phyloP scores from a whole-genome alignment of 371 early-diverging fungal genomes.

The Actinomortierella wolfii region DNA sequence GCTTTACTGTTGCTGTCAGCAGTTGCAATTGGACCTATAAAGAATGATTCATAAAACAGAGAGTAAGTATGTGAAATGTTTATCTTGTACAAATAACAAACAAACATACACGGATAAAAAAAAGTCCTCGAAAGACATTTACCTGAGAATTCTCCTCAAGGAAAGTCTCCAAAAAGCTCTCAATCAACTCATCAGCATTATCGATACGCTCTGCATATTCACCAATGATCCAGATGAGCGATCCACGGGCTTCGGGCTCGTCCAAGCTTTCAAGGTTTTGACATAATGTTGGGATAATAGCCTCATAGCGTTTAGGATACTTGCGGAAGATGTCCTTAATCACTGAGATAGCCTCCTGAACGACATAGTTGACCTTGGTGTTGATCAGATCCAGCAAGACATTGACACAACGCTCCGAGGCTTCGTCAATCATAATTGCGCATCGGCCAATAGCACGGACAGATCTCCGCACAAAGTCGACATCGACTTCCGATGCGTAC shows the following conservation, averaged over 20 bases:
- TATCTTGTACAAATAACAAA: background rate
- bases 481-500: slow-evolving; percentile 96
- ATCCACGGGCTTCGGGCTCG: slow-evolving; percentile 93
- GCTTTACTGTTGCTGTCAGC: slow-evolving; percentile 93
- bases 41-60: slow-evolving; percentile 8
- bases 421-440: slow-evolving; percentile 89
- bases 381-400: slow-evolving; percentile 89
- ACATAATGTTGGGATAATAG: slow-evolving; percentile 85
- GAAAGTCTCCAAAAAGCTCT: slow-evolving; percentile 73
- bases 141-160: slow-evolving; percentile 76
- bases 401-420: slow-evolving; percentile 88
- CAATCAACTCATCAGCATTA: slow-evolving; percentile 83
- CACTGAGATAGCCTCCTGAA: slow-evolving; percentile 92
- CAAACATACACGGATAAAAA: no score
- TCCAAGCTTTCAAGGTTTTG: slow-evolving; percentile 88
- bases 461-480: slow-evolving; percentile 93
- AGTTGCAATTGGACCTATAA: slow-evolving; percentile 88
- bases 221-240: slow-evolving; percentile 96
- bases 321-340: slow-evolving; percentile 95
- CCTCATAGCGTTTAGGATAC: slow-evolving; percentile 89
- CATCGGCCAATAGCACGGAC: slow-evolving; percentile 92
- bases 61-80: background rate
- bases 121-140: slow-evolving; percentile 4
- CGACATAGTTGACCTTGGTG: slow-evolving; percentile 88
- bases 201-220: slow-evolving; percentile 94